Percentiles rank a stretch among this genome's conserved stretches.
phyloP scores from a whole-genome alignment of 345 rosid species.

The Carallia brachiata region DNA sequence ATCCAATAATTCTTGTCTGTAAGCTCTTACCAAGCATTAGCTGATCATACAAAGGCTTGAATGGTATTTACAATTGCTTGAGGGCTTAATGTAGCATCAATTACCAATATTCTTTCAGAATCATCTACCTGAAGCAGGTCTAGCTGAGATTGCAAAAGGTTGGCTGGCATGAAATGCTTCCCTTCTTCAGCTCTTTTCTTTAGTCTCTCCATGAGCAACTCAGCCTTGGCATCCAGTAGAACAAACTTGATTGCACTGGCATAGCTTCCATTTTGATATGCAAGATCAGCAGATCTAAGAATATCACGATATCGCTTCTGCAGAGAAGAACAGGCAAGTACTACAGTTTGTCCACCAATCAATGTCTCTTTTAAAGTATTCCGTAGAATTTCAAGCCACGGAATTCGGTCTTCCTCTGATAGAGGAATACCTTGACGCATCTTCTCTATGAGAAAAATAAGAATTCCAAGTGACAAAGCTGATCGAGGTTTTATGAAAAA shows the following conservation, averaged over 20 bases:
- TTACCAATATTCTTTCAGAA: slow-evolving; percentile 49
- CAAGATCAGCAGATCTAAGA: slow-evolving; percentile 58
- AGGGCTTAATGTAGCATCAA: slow-evolving; percentile 57
- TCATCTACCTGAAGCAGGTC: slow-evolving; percentile 70
- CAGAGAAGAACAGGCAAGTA: slow-evolving; percentile 79
- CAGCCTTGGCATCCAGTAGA: slow-evolving; percentile 52
- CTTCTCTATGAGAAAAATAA: slow-evolving; percentile 44
- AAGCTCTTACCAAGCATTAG: not conserved
- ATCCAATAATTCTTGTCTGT: not conserved
- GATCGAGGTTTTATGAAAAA: no score
- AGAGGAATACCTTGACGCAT: slow-evolving; percentile 73
- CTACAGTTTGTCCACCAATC: slow-evolving; percentile 32
- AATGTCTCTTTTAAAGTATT: slow-evolving; percentile 43
- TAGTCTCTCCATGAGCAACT: slow-evolving; percentile 54
- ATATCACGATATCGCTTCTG: slow-evolving; percentile 66
- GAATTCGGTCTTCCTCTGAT: slow-evolving; percentile 71
- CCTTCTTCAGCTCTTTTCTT: slow-evolving; percentile 57
- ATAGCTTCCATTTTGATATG: slow-evolving; percentile 41
- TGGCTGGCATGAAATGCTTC: slow-evolving; percentile 74
- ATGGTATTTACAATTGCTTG: slow-evolving; percentile 20
- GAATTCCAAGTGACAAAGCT: no score
- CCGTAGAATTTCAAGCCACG: slow-evolving; percentile 67
- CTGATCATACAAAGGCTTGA: not conserved
- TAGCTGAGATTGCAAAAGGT: slow-evolving; percentile 76
- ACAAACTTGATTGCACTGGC: slow-evolving; percentile 51